phyloP scores from a whole-genome alignment of 2,329 filamentous ascomycete genomes.

The Nectriaceae sp. region DNA sequence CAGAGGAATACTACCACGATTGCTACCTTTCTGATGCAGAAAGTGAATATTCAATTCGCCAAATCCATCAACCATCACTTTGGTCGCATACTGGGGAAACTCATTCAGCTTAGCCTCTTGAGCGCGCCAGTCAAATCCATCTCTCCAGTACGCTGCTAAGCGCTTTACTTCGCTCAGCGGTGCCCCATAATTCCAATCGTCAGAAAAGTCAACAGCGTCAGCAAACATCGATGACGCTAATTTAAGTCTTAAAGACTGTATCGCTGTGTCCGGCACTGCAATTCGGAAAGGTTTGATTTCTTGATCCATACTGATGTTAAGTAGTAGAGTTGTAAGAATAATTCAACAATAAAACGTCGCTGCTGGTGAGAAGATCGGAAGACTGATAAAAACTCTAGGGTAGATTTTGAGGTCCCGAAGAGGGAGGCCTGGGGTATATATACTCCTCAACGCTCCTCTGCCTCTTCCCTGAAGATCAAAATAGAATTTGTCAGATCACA shows the following conservation, averaged over 20 bases:
- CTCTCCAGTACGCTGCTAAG: slow-evolving; percentile 38
- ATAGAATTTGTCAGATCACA: too few species aligned
- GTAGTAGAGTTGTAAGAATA: too few species aligned
- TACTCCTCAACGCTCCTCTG: too few species aligned
- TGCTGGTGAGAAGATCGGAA: too few species aligned
- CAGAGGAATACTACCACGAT: slow-evolving; percentile 59
- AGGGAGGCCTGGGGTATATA: too few species aligned
- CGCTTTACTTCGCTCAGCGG: slow-evolving; percentile 35
- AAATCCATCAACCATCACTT: slow-evolving; percentile 57
- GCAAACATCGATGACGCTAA: slow-evolving; percentile 33
- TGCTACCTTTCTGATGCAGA: slow-evolving; percentile 56
- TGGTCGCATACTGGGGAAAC: slow-evolving; percentile 58
- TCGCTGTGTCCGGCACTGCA: slow-evolving; percentile 31
- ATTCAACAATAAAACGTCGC: too few species aligned
- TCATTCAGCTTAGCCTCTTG: slow-evolving; percentile 60
- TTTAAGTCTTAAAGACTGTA: slow-evolving; percentile 34
- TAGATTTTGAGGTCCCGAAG: too few species aligned
- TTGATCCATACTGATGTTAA: too few species aligned
- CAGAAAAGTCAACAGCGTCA: slow-evolving; percentile 32
- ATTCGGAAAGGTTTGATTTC: slow-evolving; percentile 38
- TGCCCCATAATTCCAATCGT: slow-evolving; percentile 35
- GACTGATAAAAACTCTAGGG: too few species aligned
- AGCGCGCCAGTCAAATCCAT: slow-evolving; percentile 63
- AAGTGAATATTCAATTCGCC: slow-evolving; percentile 64
- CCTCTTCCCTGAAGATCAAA: too few species aligned